Evolutionary conservation across 2,329 filamentous ascomycete species (phyloP).

Genomic region (Didymosphaeria variabile): DNA sequence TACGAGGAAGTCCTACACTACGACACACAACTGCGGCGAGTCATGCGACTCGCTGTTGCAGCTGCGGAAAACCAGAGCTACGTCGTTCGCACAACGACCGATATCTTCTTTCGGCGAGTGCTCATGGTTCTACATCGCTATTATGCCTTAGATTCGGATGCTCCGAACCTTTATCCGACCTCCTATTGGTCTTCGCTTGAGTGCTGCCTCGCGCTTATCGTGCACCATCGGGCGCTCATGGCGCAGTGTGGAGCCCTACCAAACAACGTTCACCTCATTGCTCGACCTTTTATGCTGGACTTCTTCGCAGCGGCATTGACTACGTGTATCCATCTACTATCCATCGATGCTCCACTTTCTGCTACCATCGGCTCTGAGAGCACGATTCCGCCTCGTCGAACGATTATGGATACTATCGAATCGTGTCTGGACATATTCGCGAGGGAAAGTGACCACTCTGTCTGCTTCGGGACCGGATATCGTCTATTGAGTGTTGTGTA

Average conservation of each 20-base stretch:
- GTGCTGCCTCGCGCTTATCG: slow-evolving; percentile 40
- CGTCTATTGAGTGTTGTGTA: slow-evolving; percentile 8
- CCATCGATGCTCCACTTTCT: slow-evolving; percentile 19
- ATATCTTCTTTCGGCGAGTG: slow-evolving; percentile 41
- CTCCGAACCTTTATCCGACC: slow-evolving; percentile 29
- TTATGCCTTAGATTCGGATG: slow-evolving; percentile 32
- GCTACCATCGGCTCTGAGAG: slow-evolving; percentile 11
- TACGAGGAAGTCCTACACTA: slow-evolving; percentile 33
- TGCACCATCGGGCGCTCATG: slow-evolving; percentile 36
- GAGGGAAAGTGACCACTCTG: slow-evolving; percentile 14
- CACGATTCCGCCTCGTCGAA: slow-evolving; percentile 25
- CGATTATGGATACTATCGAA: slow-evolving; percentile 25
- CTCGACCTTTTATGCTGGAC: slow-evolving; percentile 33
- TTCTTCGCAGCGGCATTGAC: slow-evolving; percentile 32
- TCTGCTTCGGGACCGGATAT: slow-evolving; percentile 4
- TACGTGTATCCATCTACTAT: slow-evolving; percentile 27
- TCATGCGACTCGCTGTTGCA: slow-evolving; percentile 19
- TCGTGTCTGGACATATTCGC: slow-evolving; percentile 28
- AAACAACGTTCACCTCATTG: slow-evolving; percentile 23
- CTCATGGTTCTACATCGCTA: slow-evolving; percentile 38
- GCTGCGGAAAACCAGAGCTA: slow-evolving; percentile 17
- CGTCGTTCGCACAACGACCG: slow-evolving; percentile 23
- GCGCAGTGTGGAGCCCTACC: slow-evolving; percentile 20
- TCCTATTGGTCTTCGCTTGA: slow-evolving; percentile 47
- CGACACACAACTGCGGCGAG: slow-evolving; percentile 22